Evolutionary conservation across 2,329 filamentous ascomycete genomes (phyloP).

Genomic region (Cladosporium halotolerans): DNA sequence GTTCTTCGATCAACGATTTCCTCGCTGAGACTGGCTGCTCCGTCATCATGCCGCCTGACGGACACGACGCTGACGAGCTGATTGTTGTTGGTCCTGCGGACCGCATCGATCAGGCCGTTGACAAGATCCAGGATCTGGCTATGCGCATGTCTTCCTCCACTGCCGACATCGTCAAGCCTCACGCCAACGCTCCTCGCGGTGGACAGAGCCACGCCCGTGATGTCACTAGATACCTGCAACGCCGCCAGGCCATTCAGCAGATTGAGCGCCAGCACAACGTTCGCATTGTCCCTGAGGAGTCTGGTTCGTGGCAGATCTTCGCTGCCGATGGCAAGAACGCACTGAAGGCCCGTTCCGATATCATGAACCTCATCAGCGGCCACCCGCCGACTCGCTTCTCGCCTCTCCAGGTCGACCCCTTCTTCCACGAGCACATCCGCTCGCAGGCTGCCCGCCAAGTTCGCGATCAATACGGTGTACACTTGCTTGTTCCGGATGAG

Average conservation of each 20-base stretch:
- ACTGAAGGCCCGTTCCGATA: constrained; percentile 67
- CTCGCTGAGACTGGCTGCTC: constrained; percentile 84
- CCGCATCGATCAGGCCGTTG: constrained; percentile 66
- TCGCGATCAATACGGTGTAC: constrained; percentile 64
- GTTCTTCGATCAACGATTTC: constrained; percentile 76
- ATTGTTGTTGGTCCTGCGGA: constrained; percentile 76
- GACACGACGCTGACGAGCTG: constrained; percentile 73
- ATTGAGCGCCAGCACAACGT: constrained; percentile 75
- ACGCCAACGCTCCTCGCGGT: constrained; percentile 65
- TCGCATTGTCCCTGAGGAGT: constrained; percentile 73
- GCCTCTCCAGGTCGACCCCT: constrained; percentile 64
- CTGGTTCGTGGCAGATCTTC: constrained; percentile 80
- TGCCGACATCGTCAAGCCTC: constrained; percentile 75
- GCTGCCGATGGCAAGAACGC: constrained; percentile 78
- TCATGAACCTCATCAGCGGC: constrained; percentile 65
- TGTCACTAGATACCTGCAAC: constrained; percentile 78
- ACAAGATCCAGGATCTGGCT: constrained; percentile 82
- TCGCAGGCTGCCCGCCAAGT: constrained; percentile 58
- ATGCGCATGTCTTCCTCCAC: constrained; percentile 78
- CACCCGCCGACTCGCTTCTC: constrained; percentile 68
- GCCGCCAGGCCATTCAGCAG: constrained; percentile 73
- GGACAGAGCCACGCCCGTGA: constrained; percentile 75
- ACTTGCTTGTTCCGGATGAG: constrained; percentile 63
- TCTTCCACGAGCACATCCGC: constrained; percentile 69
- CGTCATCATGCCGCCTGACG: constrained; percentile 69